Conservation (phyloP, 2,329 filamentous ascomycete genomes). For the Macrophomina tecta region DNA sequence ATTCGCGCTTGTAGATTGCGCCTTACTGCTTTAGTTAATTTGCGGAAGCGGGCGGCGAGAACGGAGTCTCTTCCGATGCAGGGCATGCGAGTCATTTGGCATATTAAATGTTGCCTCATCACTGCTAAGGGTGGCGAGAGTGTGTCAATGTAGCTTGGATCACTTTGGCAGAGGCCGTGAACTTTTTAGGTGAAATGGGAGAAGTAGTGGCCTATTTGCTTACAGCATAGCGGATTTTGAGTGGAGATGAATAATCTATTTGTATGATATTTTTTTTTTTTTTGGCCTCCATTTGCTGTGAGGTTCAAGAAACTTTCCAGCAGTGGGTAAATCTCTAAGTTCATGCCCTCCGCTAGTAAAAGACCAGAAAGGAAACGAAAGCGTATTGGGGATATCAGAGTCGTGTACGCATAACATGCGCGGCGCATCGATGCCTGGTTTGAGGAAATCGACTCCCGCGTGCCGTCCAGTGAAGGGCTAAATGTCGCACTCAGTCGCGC, state of each 20-base stretch:
- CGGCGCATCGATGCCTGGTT: background rate
- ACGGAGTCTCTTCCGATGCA: slow-evolving; percentile 17
- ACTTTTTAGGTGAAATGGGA: too few species aligned
- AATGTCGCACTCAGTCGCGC: slow-evolving; percentile 17
- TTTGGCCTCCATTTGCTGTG: too few species aligned
- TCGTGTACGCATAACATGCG: background rate
- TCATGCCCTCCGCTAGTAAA: background rate
- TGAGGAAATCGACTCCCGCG: background rate
- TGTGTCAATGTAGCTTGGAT: too few species aligned
- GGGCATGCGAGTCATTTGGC: slow-evolving; percentile 10
- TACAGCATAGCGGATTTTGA: too few species aligned
- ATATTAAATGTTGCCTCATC: background rate
- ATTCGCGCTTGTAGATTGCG: background rate
- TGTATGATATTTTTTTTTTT: too few species aligned
- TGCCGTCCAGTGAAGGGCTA: background rate
- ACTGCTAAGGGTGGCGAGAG: background rate
- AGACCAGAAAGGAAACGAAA: slow-evolving; percentile 6
- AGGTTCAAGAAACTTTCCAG: too few species aligned
- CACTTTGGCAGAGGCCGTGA: too few species aligned
- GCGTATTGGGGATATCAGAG: background rate
- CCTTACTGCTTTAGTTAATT: background rate
- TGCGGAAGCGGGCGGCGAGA: background rate
- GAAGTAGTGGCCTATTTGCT: background rate
- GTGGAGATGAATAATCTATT: too few species aligned
- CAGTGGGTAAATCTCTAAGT: background rate